A percentile compares a stretch with the other conserved stretches of the same genome.
phyloP scores from a whole-genome alignment of 148 eudicot genomes.

The Dianthus caryophyllus region DNA sequence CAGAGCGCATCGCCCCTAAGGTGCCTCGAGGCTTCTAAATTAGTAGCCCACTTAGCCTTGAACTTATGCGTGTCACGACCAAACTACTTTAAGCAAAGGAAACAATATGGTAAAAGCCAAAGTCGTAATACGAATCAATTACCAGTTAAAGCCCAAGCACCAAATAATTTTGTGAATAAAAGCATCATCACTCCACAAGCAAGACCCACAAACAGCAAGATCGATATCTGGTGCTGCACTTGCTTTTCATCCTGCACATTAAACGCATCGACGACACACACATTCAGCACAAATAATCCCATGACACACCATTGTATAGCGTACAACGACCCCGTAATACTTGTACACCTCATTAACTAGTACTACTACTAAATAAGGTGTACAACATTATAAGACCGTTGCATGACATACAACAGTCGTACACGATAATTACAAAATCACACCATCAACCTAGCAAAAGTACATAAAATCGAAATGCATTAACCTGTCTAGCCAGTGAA shows the following conservation, averaged over 20 bases:
- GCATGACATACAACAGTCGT: no score
- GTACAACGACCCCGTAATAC: no score
- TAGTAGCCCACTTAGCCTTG: no score
- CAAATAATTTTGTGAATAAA: slow-evolving; percentile 52
- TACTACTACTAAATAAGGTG: no score
- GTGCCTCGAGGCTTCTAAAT: no score
- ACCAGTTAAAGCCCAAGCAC: slow-evolving; percentile 74
- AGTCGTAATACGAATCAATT: slow-evolving; percentile 28
- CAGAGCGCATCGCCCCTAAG: no score
- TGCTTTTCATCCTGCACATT: slow-evolving; percentile 68
- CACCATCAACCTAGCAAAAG: no score
- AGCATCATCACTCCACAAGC: slow-evolving; percentile 73
- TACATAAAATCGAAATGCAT: not conserved
- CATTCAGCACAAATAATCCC: slow-evolving; percentile 6
- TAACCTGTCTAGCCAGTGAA: slow-evolving; percentile 80
- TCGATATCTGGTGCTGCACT: slow-evolving; percentile 87
- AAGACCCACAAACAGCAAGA: slow-evolving; percentile 67
- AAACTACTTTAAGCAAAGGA: not conserved
- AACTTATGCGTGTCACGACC: no score
- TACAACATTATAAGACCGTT: no score
- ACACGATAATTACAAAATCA: not conserved
- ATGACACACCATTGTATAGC: no score
- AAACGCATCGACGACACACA: not conserved
- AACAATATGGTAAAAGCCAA: not conserved
- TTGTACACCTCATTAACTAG: no score